Percentiles rank a stretch among this genome's conserved stretches.
Conservation (phyloP, 2,329 filamentous ascomycete species). For the Trichoderma guizhouense region DNA sequence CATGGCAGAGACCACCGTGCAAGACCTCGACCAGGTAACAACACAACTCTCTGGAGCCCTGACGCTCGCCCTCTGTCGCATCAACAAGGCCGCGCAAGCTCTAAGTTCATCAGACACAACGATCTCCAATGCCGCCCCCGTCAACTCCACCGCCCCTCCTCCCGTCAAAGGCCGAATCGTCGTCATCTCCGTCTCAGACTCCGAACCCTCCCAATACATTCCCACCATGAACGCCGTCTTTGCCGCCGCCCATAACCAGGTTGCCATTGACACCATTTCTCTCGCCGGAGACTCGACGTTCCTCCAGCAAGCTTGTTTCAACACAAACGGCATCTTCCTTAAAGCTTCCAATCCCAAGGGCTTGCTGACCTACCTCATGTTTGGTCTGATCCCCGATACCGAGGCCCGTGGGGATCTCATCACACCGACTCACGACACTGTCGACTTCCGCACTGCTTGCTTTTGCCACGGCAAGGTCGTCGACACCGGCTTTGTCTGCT, state of each 20-base stretch:
- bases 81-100: slow-evolving; percentile 74
- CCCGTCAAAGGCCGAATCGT: slow-evolving; percentile 64
- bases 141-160: slow-evolving; percentile 29
- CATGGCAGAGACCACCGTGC: slow-evolving; percentile 62
- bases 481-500: slow-evolving; percentile 92
- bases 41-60: slow-evolving; percentile 89
- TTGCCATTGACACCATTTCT: slow-evolving; percentile 90
- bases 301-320: slow-evolving; percentile 79
- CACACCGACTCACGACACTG: slow-evolving; percentile 74
- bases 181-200: slow-evolving; percentile 82
- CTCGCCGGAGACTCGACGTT: slow-evolving; percentile 85
- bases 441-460: slow-evolving; percentile 97
- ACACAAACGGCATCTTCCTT: slow-evolving; percentile 57
- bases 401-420: slow-evolving; percentile 61
- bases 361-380: slow-evolving; percentile 89
- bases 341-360: slow-evolving; percentile 59
- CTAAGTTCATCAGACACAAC: slow-evolving; percentile 49
- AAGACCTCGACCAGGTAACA: slow-evolving; percentile 68
- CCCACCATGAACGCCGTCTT: slow-evolving; percentile 99
- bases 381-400: slow-evolving; percentile 74
- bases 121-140: slow-evolving; percentile 10
- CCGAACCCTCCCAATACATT: slow-evolving; percentile 88
- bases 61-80: slow-evolving; percentile 83
- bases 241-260: slow-evolving; percentile 80
- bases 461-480: slow-evolving; percentile 93